These are phyloP conservation scores for Alternaria solani DNA, from an alignment of 2,329 filamentous ascomycete genomes.

Conservation along the genomic window DNA sequence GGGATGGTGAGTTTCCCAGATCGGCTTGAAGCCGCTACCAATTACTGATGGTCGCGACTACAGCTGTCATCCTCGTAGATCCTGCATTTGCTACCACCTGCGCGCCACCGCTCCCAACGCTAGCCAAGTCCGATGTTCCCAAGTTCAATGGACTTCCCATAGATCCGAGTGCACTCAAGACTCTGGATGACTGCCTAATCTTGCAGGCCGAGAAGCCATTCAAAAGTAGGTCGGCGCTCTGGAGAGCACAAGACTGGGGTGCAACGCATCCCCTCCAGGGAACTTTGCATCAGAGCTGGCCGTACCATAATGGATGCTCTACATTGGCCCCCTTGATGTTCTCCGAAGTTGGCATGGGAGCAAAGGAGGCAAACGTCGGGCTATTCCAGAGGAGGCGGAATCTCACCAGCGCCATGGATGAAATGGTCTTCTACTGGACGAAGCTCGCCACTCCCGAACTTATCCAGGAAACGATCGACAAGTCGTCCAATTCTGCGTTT, in stretches of 20 bases:
- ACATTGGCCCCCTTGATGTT: background rate
- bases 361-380: background rate
- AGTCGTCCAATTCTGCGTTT: constrained; percentile 4
- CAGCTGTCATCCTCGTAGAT: no score
- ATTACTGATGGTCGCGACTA: no score
- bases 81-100: no score
- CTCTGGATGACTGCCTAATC: background rate
- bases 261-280: background rate
- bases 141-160: background rate
- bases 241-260: background rate
- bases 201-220: no score
- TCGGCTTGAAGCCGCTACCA: no score
- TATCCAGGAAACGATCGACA: background rate
- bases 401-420: background rate
- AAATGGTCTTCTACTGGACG: background rate
- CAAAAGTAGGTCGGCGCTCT: background rate
- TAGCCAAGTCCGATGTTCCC: accelerated
- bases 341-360: background rate
- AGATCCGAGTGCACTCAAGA: background rate
- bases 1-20: constrained; percentile 3
- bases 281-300: background rate
- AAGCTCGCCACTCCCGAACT: background rate
- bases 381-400: background rate
- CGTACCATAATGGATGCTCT: background rate
- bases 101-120: no score